Conservation (phyloP, 208 protist species). For the Jaenimonas drosophilae region DNA sequence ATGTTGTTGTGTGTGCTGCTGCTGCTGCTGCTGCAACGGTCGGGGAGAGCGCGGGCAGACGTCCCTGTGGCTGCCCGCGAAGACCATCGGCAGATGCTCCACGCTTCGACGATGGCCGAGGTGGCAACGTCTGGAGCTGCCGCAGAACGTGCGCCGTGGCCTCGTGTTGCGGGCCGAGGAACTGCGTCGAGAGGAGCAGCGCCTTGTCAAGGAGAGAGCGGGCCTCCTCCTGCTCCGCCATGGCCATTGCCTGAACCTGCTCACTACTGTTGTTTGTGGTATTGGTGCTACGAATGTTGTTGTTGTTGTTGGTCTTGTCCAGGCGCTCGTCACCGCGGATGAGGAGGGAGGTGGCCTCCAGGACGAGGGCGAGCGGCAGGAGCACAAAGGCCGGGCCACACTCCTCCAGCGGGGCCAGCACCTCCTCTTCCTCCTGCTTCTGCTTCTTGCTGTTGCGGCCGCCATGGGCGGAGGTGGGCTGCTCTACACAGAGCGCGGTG, state of each 20-base stretch:
- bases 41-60: background rate
- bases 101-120: background rate
- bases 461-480: background rate
- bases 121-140: background rate
- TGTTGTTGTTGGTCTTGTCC: too few relatives aligned
- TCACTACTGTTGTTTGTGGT: too few relatives aligned
- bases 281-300: too few relatives aligned
- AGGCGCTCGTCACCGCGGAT: background rate
- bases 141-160: too few relatives aligned
- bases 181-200: background rate
- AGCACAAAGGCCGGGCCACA: background rate
- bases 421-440: background rate
- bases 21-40: background rate
- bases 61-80: background rate
- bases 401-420: background rate
- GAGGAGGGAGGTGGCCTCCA: background rate
- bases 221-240: background rate
- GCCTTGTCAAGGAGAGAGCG: background rate
- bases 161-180: slow-evolving; percentile 2
- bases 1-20: background rate
- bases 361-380: background rate
- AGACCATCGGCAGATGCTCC: background rate
- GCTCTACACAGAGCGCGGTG: slow-evolving; percentile 2
- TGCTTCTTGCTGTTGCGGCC: background rate
- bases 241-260: too few relatives aligned